Percentiles rank a stretch among this genome's conserved stretches.
Evolutionary conservation across 805 yeast genomes (phyloP).

Genomic region (Kregervanrija pseudodelftensis): DNA sequence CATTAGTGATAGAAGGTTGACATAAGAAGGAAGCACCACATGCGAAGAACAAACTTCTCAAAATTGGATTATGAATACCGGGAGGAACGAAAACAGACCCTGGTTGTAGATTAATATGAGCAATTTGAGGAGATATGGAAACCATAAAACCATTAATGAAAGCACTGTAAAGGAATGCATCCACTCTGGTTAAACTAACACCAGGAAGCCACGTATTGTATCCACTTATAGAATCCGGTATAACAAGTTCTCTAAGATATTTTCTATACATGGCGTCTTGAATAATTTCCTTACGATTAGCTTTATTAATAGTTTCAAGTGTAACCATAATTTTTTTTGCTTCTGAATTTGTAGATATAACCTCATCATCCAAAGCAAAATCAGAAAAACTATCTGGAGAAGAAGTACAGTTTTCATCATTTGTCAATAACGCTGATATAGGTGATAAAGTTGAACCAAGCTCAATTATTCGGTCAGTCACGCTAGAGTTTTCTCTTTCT

Average conservation of each 20-base stretch:
- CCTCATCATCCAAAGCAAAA: no score
- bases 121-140: slow-evolving; percentile 34
- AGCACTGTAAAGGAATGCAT: slow-evolving; percentile 24
- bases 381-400: no score
- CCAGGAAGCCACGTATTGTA: slow-evolving; percentile 13
- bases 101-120: slow-evolving; percentile 34
- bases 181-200: slow-evolving; percentile 11
- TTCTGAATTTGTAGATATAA: no score
- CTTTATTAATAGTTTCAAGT: neutral
- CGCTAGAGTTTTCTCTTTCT: no score
- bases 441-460: no score
- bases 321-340: no score
- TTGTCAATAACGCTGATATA: no score
- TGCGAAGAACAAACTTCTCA: slow-evolving; percentile 30
- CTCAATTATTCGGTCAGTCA: no score
- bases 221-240: slow-evolving; percentile 9
- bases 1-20: slow-evolving; percentile 13
- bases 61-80: slow-evolving; percentile 22
- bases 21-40: slow-evolving; percentile 36
- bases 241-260: slow-evolving; percentile 12
- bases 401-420: no score
- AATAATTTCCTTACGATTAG: slow-evolving; percentile 6
- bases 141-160: slow-evolving; percentile 35
- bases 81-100: slow-evolving; percentile 34
- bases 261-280: slow-evolving; percentile 20